phyloP scores from a whole-genome alignment of 306 rosid species.

The Gastrolobium bilobum region DNA sequence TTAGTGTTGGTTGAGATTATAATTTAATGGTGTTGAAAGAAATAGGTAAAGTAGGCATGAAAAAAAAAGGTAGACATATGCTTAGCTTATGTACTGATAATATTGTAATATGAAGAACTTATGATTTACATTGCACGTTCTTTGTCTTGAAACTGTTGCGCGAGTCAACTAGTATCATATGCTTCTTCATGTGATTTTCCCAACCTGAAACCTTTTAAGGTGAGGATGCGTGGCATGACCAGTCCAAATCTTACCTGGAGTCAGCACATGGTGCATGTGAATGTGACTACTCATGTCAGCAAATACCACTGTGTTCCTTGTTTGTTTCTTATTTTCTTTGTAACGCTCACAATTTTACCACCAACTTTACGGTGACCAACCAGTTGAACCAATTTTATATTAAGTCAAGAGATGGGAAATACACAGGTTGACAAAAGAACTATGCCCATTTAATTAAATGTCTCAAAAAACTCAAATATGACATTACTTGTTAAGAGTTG shows the following conservation, averaged over 20 bases:
- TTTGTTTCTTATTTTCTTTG: background rate
- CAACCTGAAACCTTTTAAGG: too few species aligned
- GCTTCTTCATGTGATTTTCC: too few species aligned
- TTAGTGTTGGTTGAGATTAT: too few species aligned
- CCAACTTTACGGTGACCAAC: background rate
- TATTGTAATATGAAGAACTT: background rate
- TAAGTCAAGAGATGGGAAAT: too few species aligned
- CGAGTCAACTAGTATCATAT: background rate
- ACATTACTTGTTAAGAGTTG: too few species aligned
- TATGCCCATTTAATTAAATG: too few species aligned
- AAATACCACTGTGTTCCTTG: background rate
- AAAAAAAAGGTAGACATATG: too few species aligned
- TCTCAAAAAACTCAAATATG: too few species aligned
- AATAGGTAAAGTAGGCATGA: too few species aligned
- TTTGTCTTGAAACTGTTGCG: background rate
- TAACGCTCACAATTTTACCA: background rate
- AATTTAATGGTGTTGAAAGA: too few species aligned
- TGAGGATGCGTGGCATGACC: background rate
- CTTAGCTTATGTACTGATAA: background rate
- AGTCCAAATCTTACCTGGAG: background rate
- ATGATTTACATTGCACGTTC: background rate
- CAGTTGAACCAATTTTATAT: too few species aligned
- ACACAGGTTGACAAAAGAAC: too few species aligned
- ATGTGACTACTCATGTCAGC: conserved; percentile 22
- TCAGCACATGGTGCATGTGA: conserved; percentile 39